These are phyloP conservation scores for Samsoniella hepiali DNA, from an alignment of 2,329 filamentous ascomycete species.

Conservation along the genomic window DNA sequence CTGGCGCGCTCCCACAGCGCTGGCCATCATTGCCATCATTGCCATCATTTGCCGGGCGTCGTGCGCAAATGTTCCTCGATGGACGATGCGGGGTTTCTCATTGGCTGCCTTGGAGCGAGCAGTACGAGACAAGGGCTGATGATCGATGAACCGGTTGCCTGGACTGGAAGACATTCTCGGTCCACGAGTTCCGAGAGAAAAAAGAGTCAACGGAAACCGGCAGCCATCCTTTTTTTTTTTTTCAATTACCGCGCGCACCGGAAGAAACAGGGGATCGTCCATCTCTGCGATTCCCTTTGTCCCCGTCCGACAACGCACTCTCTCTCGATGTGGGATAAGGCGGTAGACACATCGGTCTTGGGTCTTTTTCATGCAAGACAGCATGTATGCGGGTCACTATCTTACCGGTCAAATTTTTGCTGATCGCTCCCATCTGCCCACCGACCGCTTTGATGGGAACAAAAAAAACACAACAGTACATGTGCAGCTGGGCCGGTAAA, in stretches of 20 bases:
- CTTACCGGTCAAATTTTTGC: background rate
- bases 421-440: slow-evolving; percentile 8
- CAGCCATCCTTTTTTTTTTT: background rate
- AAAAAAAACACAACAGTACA: background rate
- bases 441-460: background rate
- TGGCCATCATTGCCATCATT: background rate
- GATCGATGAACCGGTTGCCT: background rate
- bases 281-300: background rate
- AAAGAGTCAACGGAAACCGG: background rate
- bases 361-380: slow-evolving; percentile 13
- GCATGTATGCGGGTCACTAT: slow-evolving; percentile 9
- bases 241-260: background rate
- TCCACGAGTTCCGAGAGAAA: background rate
- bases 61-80: background rate
- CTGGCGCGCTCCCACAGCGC: background rate
- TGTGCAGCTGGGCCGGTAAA: background rate
- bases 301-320: background rate
- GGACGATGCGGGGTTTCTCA: background rate
- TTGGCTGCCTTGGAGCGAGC: background rate
- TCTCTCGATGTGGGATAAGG: background rate
- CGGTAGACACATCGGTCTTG: background rate
- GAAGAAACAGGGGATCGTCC: background rate
- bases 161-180: background rate
- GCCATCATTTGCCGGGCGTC: background rate
- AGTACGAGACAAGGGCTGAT: background rate